A percentile compares a stretch with the other conserved stretches of the same genome.
Evolutionary conservation across 768 basidiomycete genomes (phyloP).

Genomic region (Asterophora lycoperdoides): DNA sequence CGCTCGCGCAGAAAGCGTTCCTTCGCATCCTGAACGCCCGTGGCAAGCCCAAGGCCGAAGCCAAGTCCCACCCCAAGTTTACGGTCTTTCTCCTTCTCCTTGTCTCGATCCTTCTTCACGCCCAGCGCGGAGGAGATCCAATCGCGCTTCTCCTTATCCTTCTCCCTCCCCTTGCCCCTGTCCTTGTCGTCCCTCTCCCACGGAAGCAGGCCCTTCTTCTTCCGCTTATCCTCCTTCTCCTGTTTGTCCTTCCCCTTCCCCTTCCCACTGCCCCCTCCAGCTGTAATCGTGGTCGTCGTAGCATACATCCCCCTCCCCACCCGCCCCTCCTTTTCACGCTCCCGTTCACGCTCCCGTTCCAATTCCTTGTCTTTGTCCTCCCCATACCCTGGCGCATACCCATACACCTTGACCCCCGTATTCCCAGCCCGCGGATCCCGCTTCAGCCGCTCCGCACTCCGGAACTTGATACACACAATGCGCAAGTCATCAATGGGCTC

Average conservation of each 20-base stretch:
- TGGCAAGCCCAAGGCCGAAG: conserved; percentile 4
- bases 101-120: conserved; percentile 1
- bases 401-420: neutral
- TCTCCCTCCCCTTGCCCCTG: conserved; percentile 2
- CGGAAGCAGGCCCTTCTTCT: neutral
- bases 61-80: conserved; percentile 3
- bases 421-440: neutral
- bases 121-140: conserved; percentile 14
- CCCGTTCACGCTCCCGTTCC: neutral
- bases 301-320: neutral
- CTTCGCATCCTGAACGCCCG: conserved; percentile 7
- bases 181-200: conserved; percentile 4
- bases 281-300: neutral
- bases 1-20: conserved; percentile 1
- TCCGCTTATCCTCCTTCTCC: conserved; percentile 2
- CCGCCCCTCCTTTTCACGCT: neutral
- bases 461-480: conserved; percentile 42
- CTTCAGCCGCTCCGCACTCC: conserved; percentile 7
- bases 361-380: neutral
- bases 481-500: conserved; percentile 17
- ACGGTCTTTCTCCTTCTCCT: conserved; percentile 5
- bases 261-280: neutral
- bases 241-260: neutral
- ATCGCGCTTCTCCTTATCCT: neutral
- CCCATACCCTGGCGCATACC: neutral